Conservation (phyloP, 106 monocot species). For the Dendrobium officinale region DNA sequence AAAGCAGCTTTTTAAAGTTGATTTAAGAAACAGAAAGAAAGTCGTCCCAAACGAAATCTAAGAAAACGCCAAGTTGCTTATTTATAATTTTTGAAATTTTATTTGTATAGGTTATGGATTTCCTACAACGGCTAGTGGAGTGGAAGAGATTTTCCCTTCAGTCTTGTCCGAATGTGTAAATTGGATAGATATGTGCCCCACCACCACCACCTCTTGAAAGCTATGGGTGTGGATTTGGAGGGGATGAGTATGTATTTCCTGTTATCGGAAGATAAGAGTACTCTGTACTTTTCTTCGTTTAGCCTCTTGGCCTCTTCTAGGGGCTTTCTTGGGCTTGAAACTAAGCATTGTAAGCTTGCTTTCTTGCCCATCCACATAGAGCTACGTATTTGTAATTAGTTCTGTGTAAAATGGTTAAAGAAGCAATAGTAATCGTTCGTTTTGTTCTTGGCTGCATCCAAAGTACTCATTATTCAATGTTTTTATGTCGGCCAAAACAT, state of each 20-base stretch:
- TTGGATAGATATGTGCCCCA: not conserved
- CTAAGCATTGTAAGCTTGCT: constrained; percentile 7
- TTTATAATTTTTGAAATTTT: not conserved
- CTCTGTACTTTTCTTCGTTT: not conserved
- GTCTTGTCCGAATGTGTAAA: constrained; percentile 16
- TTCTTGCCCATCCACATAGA: constrained; percentile 9
- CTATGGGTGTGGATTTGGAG: constrained; percentile 10
- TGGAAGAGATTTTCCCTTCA: constrained; percentile 29
- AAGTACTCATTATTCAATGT: too few species aligned
- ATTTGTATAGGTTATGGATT: constrained; percentile 40
- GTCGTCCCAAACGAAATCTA: too few species aligned
- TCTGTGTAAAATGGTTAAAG: constrained; percentile 1
- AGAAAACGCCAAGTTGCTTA: not conserved
- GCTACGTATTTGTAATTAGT: constrained; percentile 9
- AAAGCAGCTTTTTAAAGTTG: too few species aligned
- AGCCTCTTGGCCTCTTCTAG: constrained; percentile 14
- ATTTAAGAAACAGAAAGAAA: too few species aligned
- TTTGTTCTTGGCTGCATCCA: not conserved
- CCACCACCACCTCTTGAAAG: not conserved
- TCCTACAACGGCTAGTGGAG: constrained; percentile 37
- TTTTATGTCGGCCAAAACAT: too few species aligned
- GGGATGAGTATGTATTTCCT: not conserved
- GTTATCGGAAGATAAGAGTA: not conserved
- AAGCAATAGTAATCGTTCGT: not conserved
- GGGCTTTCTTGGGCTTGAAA: constrained; percentile 11